Percentiles rank a stretch among this genome's conserved stretches.
phyloP scores from a whole-genome alignment of 1,284 basidiomycete species.

The Ceraceosorus guamensis region DNA sequence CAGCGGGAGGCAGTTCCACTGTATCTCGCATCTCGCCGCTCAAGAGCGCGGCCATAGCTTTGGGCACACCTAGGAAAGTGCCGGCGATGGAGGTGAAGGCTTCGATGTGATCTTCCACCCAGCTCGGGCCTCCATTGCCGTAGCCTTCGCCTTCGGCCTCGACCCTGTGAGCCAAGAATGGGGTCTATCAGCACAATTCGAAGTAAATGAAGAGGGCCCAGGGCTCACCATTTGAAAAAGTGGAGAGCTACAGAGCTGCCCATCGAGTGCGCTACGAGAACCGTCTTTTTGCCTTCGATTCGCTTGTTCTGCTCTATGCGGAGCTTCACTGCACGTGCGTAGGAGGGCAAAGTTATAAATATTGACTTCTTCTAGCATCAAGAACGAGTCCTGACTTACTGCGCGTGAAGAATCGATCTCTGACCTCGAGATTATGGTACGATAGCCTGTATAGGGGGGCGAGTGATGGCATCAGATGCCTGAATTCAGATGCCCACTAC shows the following conservation, averaged over 20 bases:
- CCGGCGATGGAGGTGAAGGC: constrained; percentile 64
- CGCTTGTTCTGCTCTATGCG: constrained; percentile 74
- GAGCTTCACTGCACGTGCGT: constrained; percentile 63
- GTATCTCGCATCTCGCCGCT: constrained; percentile 86
- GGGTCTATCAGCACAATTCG: too few species aligned
- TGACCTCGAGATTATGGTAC: constrained; percentile 78
- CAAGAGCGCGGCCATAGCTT: constrained; percentile 90
- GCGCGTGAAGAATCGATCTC: constrained; percentile 85
- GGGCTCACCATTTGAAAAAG: constrained; percentile 63
- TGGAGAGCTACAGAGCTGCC: constrained; percentile 44
- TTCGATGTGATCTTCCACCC: constrained; percentile 71
- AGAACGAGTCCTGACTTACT: not conserved
- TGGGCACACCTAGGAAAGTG: constrained; percentile 69
- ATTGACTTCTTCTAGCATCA: too few species aligned
- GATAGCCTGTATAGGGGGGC: too few species aligned
- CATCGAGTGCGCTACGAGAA: constrained; percentile 69
- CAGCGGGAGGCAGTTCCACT: constrained; percentile 80
- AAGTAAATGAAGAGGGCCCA: not conserved
- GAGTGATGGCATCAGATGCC: too few species aligned
- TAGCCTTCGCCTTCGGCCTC: constrained; percentile 66
- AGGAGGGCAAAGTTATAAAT: too few species aligned
- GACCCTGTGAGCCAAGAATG: too few species aligned
- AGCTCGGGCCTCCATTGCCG: constrained; percentile 76
- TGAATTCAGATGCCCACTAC: too few species aligned
- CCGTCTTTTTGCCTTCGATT: constrained; percentile 71